A percentile compares a stretch with the other conserved stretches of the same genome.
Evolutionary conservation across 345 rosid species (phyloP).

Genomic region (Anacardium occidentale): DNA sequence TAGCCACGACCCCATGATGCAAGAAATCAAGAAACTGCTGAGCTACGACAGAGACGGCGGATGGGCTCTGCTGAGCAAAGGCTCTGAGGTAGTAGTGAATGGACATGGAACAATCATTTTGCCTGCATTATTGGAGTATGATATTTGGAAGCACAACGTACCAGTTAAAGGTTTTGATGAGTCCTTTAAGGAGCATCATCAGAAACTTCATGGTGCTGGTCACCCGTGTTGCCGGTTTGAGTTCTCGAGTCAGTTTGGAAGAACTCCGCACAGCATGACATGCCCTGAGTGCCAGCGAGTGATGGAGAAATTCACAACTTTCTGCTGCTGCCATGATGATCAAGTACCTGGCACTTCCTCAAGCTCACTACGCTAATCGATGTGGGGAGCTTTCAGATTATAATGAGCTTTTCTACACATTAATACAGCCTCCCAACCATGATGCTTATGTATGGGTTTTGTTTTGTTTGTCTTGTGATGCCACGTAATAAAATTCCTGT

Average conservation of each 20-base stretch:
- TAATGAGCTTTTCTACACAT: too few species aligned
- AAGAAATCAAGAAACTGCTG: constrained; percentile 78
- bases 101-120: constrained; percentile 53
- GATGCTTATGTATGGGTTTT: too few species aligned
- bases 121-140: constrained; percentile 54
- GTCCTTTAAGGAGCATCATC: constrained; percentile 62
- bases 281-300: constrained; percentile 74
- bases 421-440: too few species aligned
- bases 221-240: constrained; percentile 74
- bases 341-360: not conserved
- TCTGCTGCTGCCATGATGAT: constrained; percentile 81
- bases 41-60: constrained; percentile 79
- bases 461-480: too few species aligned
- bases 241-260: constrained; percentile 51
- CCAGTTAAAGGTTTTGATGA: constrained; percentile 53
- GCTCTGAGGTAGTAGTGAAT: constrained; percentile 52
- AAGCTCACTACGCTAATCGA: too few species aligned
- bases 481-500: too few species aligned
- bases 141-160: constrained; percentile 61
- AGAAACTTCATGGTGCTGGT: constrained; percentile 38
- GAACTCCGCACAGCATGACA: constrained; percentile 62
- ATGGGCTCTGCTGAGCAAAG: constrained; percentile 77
- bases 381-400: too few species aligned
- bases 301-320: constrained; percentile 71
- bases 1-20: constrained; percentile 61